phyloP scores from a whole-genome alignment of 176 grass and related monocot genomes.

The Oryza officinalis region DNA sequence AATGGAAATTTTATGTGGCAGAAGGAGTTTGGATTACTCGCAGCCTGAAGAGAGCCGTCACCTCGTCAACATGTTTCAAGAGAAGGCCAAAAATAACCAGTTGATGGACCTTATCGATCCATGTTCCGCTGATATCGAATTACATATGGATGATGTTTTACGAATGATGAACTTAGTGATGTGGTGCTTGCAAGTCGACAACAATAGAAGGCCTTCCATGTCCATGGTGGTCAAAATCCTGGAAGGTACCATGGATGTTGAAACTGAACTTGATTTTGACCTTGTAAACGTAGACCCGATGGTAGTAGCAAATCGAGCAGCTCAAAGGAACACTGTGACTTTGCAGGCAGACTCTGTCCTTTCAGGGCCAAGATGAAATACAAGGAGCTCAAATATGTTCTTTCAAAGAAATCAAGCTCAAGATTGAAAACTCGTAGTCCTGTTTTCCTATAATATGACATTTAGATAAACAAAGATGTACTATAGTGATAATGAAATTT shows the following conservation, averaged over 20 bases:
- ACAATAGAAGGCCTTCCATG: slow-evolving; percentile 51
- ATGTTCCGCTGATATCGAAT: slow-evolving; percentile 15
- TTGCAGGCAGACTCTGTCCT: slow-evolving; percentile 22
- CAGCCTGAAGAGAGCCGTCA: slow-evolving; percentile 43
- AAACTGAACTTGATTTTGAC: slow-evolving; percentile 43
- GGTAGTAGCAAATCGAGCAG: slow-evolving; percentile 8
- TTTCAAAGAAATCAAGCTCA: neutral
- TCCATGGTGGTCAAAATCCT: slow-evolving; percentile 53
- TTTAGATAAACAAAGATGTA: neutral
- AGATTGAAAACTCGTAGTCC: neutral
- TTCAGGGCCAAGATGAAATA: slow-evolving; percentile 45
- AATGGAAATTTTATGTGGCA: slow-evolving; percentile 57
- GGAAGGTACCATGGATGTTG: slow-evolving; percentile 46
- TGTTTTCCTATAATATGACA: neutral
- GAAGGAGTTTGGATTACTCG: slow-evolving; percentile 54
- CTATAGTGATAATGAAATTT: neutral
- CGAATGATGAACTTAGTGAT: slow-evolving; percentile 43
- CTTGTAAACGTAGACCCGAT: slow-evolving; percentile 31
- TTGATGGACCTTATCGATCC: slow-evolving; percentile 37
- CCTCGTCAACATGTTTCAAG: slow-evolving; percentile 41
- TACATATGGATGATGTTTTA: slow-evolving; percentile 37
- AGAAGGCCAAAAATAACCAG: slow-evolving; percentile 33
- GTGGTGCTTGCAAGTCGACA: slow-evolving; percentile 64
- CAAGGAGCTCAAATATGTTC: neutral
- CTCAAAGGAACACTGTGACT: neutral